Base-by-base conservation (phyloP, 2,329 filamentous ascomycete genomes). In the Aspergillus glaucus region DNA sequence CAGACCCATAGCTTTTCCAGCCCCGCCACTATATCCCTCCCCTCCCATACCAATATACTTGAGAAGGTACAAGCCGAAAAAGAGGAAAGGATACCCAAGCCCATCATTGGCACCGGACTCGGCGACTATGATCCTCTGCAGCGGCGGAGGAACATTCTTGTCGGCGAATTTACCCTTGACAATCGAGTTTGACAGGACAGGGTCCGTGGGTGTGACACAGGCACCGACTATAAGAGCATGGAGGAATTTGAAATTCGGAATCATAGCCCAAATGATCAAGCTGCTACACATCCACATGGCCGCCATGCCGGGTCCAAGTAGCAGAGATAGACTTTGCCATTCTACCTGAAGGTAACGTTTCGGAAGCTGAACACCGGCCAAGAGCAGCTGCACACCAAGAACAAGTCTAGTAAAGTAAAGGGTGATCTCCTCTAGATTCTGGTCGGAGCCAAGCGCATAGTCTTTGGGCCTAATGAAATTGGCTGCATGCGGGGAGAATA, bases 81-180 rank as follows among this genome's bases (percentile, higher is more conserved):
- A 95, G 14, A 95, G 70, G 59, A 95, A 95, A 0, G 89, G 90
- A 59, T 95, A 95, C 0, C 89, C 89, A 32, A 92, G 76, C 0
- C 91, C 90, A 68, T 95, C 90, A 61, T 95, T 95, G 1, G 88
- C 87, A 1, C 90, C 91, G 0, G 87, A 90, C 70, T 96, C 90
- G 30, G 83, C 85, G 44, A 87, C 79, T 61, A 89, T 87, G 57
- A 89, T 88, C 55, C 86, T 83, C 71, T 95, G 89, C 44, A 96
- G 73, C 24, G 85, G 80, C 49, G 83, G 84, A 0, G 91, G 89
- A 15, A 95, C 85, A 63, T 95, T 93, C 60, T 90, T 86, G 61
- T 95, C 90, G 1, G 91, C 91, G 63, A 95, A 96, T 59, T 88
- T 91, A 28, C 90, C 90, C 72, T 95, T 95, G 42, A 95, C 88